Percentiles rank a stretch among this genome's conserved stretches.
Evolutionary conservation across 352 stramenopile species (phyloP).

Genomic region (Phytophthora podocarpi): DNA sequence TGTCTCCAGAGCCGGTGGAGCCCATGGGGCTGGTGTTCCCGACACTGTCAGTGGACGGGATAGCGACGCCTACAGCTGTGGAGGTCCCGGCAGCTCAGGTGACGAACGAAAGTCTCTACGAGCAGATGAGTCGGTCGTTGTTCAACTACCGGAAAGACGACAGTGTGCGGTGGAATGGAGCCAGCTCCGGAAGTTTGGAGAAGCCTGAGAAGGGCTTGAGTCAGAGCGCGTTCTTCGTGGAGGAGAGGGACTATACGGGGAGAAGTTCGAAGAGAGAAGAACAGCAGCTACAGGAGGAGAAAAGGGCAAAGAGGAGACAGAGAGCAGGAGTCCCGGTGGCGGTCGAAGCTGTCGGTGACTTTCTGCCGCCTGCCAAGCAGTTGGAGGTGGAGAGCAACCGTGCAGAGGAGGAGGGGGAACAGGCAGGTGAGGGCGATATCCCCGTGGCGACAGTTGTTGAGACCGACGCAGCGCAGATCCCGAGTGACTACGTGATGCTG

Average conservation of each 20-base stretch:
- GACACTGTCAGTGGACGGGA: constrained; percentile 58
- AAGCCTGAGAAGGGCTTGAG: constrained; percentile 37
- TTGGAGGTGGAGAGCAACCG: constrained; percentile 15
- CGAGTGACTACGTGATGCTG: constrained; percentile 84
- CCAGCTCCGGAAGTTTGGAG: constrained; percentile 5
- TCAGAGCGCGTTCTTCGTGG: constrained; percentile 52
- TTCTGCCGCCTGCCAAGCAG: constrained; percentile 36
- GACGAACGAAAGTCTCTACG: constrained; percentile 35
- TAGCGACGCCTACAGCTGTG: constrained; percentile 46
- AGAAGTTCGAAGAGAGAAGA: constrained; percentile 12
- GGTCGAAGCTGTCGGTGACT: constrained; percentile 22
- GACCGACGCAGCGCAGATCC: constrained; percentile 37
- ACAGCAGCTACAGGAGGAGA: not conserved
- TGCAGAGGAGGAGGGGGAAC: constrained; percentile 14
- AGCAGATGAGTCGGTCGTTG: constrained; percentile 66
- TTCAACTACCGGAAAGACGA: constrained; percentile 57
- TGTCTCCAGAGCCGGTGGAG: constrained; percentile 77
- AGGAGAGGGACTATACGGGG: constrained; percentile 60
- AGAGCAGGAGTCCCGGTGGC: constrained; percentile 18
- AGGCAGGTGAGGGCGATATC: constrained; percentile 40
- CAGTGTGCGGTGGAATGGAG: constrained; percentile 27
- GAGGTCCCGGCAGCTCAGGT: constrained; percentile 35
- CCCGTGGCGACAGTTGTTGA: constrained; percentile 65
- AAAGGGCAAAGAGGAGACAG: constrained; percentile 1
- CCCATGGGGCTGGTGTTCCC: constrained; percentile 76